Percentiles rank a stretch among this genome's conserved stretches.
Conservation (phyloP, 2,329 filamentous ascomycete species). For the Botrytis porri region DNA sequence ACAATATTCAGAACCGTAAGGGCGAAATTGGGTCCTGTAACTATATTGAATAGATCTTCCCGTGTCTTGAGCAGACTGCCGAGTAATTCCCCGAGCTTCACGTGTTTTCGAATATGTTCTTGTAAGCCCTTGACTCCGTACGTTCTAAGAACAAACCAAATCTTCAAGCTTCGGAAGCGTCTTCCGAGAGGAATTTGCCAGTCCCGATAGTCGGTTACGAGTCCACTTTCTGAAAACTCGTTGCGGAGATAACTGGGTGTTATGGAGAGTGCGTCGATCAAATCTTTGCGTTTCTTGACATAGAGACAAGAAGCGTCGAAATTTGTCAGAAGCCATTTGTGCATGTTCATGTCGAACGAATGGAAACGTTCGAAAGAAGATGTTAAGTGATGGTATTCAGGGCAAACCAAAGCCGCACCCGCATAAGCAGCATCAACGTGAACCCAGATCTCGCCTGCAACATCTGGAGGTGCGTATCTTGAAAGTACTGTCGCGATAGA, state of each 20-base stretch:
- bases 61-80: slow-evolving; percentile 55
- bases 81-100: slow-evolving; percentile 70
- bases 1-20: slow-evolving; percentile 73
- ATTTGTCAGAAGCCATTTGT: slow-evolving; percentile 95
- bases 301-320: slow-evolving; percentile 84
- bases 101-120: slow-evolving; percentile 66
- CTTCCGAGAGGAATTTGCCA: slow-evolving; percentile 95
- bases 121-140: slow-evolving; percentile 78
- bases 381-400: slow-evolving; percentile 72
- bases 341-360: slow-evolving; percentile 92
- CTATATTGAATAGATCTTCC: slow-evolving; percentile 69
- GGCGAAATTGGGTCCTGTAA: slow-evolving; percentile 72
- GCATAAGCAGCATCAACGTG: slow-evolving; percentile 94
- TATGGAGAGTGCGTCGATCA: slow-evolving; percentile 77
- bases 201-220: slow-evolving; percentile 93
- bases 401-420: slow-evolving; percentile 76
- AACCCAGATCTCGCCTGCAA: slow-evolving; percentile 68
- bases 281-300: slow-evolving; percentile 69
- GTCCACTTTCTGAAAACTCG: slow-evolving; percentile 71
- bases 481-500: slow-evolving; percentile 38
- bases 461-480: slow-evolving; percentile 41
- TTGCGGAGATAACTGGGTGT: slow-evolving; percentile 82
- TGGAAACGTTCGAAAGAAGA: slow-evolving; percentile 65
- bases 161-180: slow-evolving; percentile 83
- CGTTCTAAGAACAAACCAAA: slow-evolving; percentile 88